Conservation (phyloP, 805 yeast genomes). For the Wickerhamomyces silvicola region DNA sequence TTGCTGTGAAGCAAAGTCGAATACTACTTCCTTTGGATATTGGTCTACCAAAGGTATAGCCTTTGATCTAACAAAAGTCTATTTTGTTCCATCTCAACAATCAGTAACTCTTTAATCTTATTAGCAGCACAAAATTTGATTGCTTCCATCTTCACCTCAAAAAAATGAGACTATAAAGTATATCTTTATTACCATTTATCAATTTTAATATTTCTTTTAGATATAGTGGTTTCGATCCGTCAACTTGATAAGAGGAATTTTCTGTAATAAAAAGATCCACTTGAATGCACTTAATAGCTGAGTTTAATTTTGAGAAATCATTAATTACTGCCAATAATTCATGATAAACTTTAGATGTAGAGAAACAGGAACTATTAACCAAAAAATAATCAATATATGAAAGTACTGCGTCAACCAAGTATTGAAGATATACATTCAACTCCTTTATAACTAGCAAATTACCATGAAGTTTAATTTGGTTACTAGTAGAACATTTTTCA, state of each 20-base stretch:
- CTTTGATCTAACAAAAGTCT: conserved; percentile 41
- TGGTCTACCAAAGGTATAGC: conserved; percentile 23
- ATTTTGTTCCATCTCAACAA: conserved; percentile 19
- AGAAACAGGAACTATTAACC: conserved; percentile 23
- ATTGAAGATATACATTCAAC: conserved; percentile 14
- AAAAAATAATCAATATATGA: conserved; percentile 9
- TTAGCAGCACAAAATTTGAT: conserved; percentile 25
- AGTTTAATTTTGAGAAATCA: neutral
- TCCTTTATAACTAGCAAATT: conserved; percentile 41
- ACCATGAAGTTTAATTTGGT: conserved; percentile 56
- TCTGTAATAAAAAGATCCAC: conserved; percentile 9
- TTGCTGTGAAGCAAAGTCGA: conserved; percentile 26
- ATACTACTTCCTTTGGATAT: conserved; percentile 17
- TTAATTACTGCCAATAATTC: conserved; percentile 16
- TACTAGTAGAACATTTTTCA: conserved; percentile 14
- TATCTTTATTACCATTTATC: conserved; percentile 21
- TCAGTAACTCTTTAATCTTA: conserved; percentile 3
- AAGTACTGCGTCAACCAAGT: conserved; percentile 4
- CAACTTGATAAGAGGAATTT: conserved; percentile 22
- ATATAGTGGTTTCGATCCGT: conserved; percentile 48
- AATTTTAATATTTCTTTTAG: conserved; percentile 27
- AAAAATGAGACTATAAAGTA: conserved; percentile 33
- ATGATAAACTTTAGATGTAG: conserved; percentile 30
- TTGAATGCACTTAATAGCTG: neutral
- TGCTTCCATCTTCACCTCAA: conserved; percentile 40